These are phyloP conservation scores for Daedalea quercina DNA, from an alignment of 768 basidiomycete species.

Conservation along the genomic window DNA sequence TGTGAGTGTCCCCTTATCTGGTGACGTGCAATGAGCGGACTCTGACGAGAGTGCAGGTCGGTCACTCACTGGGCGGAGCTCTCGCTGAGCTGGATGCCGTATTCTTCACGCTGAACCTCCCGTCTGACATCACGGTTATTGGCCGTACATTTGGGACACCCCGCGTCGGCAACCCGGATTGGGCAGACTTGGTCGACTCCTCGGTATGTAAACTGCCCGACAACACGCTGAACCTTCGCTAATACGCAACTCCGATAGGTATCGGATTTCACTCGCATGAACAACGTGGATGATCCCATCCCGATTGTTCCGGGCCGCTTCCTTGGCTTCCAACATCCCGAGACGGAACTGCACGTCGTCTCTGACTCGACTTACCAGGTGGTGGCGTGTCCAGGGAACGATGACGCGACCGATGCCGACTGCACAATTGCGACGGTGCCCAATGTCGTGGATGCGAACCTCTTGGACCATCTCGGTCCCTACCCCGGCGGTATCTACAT, in stretches of 20 bases:
- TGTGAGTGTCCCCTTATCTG: slow-evolving; percentile 20
- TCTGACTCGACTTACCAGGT: slow-evolving; percentile 21
- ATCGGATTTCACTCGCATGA: slow-evolving; percentile 22
- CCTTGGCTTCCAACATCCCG: slow-evolving; percentile 44
- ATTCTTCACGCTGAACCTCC: slow-evolving; percentile 24
- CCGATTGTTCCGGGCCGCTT: slow-evolving; percentile 50
- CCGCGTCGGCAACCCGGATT: slow-evolving; percentile 42
- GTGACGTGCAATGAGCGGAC: background rate
- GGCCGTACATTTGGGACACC: slow-evolving; percentile 44
- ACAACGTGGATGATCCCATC: slow-evolving; percentile 35
- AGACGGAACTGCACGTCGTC: slow-evolving; percentile 50
- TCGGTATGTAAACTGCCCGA: slow-evolving; percentile 23
- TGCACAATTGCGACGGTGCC: slow-evolving; percentile 53
- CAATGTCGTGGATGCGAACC: slow-evolving; percentile 41
- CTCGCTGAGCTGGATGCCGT: slow-evolving; percentile 25
- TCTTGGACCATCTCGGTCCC: slow-evolving; percentile 52
- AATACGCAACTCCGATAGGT: slow-evolving; percentile 11
- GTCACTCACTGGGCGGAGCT: slow-evolving; percentile 27
- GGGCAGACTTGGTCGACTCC: slow-evolving; percentile 33
- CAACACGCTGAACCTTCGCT: slow-evolving; percentile 30
- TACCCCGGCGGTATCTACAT: slow-evolving; percentile 40
- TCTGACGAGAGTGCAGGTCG: slow-evolving; percentile 12
- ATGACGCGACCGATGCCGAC: slow-evolving; percentile 45
- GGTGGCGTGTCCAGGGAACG: slow-evolving; percentile 41
- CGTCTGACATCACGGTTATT: slow-evolving; percentile 27